These are phyloP conservation scores for Penicillium sumatraense DNA, from an alignment of 2,329 filamentous ascomycete species.

Conservation along the genomic window DNA sequence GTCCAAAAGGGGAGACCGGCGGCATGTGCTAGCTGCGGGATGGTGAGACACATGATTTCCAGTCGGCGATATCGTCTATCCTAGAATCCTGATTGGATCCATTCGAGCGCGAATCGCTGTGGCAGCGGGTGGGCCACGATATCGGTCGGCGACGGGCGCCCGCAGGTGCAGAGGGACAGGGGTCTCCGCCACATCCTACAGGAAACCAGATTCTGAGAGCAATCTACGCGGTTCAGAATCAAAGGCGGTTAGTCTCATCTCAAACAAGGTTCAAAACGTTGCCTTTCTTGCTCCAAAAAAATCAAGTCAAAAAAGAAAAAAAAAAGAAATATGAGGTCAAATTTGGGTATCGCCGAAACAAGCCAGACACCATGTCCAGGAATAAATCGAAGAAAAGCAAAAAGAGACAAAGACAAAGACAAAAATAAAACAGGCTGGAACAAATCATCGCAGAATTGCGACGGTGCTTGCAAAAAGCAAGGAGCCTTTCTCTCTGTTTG, in stretches of 20 bases:
- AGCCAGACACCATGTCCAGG: slow-evolving; percentile 21
- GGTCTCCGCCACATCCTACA: slow-evolving; percentile 38
- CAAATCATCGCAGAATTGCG: slow-evolving; percentile 37
- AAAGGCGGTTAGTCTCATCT: slow-evolving; percentile 39
- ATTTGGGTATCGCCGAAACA: slow-evolving; percentile 38
- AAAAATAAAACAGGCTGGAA: slow-evolving; percentile 15
- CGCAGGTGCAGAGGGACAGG: slow-evolving; percentile 27
- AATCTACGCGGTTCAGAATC: slow-evolving; percentile 44
- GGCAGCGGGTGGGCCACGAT: slow-evolving; percentile 13
- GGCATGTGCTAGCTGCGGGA: slow-evolving; percentile 8
- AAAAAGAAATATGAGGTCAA: slow-evolving; percentile 25
- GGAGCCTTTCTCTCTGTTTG: slow-evolving; percentile 39
- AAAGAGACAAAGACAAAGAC: slow-evolving; percentile 15
- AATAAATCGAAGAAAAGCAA: slow-evolving; percentile 12
- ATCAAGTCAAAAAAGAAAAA: slow-evolving; percentile 13
- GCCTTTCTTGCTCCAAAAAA: slow-evolving; percentile 19
- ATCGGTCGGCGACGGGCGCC: slow-evolving; percentile 20
- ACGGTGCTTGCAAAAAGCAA: slow-evolving; percentile 39
- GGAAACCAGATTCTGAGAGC: slow-evolving; percentile 54
- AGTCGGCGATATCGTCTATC: slow-evolving; percentile 6
- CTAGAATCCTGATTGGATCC: slow-evolving; percentile 19
- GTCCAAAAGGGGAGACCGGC: slow-evolving; percentile 4
- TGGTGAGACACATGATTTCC: slow-evolving; percentile 11
- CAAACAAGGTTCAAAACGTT: slow-evolving; percentile 20
- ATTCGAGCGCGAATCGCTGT: slow-evolving; percentile 12